phyloP scores from a whole-genome alignment of 495 filamentous ascomycete species.

The Filosporella fistucella region DNA sequence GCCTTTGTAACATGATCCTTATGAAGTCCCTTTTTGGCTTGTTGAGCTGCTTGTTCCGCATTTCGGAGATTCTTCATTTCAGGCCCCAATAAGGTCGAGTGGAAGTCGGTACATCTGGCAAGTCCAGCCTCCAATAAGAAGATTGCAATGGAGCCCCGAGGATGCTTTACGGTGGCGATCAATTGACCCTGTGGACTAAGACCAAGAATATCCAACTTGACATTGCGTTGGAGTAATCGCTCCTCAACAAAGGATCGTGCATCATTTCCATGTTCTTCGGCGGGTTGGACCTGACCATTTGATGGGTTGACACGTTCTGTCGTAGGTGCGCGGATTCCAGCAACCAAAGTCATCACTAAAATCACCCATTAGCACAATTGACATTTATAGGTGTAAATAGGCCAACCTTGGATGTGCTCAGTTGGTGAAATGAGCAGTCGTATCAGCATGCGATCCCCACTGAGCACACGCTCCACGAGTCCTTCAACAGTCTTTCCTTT shows the following conservation, averaged over 20 bases:
- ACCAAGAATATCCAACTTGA: conserved; percentile 76
- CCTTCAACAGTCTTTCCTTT: conserved; percentile 75
- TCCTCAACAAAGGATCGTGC: conserved; percentile 81
- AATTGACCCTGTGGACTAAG: conserved; percentile 83
- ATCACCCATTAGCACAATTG: neutral
- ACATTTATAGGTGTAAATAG: neutral
- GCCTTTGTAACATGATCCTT: conserved; percentile 66
- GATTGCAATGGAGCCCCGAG: conserved; percentile 85
- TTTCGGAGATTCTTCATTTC: conserved; percentile 83
- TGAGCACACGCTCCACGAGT: conserved; percentile 79
- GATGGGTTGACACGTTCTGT: conserved; percentile 73
- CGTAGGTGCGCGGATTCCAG: conserved; percentile 80
- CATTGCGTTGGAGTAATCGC: conserved; percentile 78
- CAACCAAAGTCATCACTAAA: conserved; percentile 68
- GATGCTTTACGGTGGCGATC: conserved; percentile 76
- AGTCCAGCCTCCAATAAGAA: conserved; percentile 83
- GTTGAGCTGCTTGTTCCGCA: conserved; percentile 82
- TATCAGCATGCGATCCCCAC: conserved; percentile 84
- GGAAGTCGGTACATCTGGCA: conserved; percentile 88
- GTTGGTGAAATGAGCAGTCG: conserved; percentile 71
- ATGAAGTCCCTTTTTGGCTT: conserved; percentile 68
- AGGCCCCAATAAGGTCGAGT: conserved; percentile 79
- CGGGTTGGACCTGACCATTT: conserved; percentile 74
- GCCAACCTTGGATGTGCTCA: conserved; percentile 66
- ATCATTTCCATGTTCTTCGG: conserved; percentile 83